Conservation (phyloP, 108 stramenopile species). For the Skeletonema tropicum region DNA sequence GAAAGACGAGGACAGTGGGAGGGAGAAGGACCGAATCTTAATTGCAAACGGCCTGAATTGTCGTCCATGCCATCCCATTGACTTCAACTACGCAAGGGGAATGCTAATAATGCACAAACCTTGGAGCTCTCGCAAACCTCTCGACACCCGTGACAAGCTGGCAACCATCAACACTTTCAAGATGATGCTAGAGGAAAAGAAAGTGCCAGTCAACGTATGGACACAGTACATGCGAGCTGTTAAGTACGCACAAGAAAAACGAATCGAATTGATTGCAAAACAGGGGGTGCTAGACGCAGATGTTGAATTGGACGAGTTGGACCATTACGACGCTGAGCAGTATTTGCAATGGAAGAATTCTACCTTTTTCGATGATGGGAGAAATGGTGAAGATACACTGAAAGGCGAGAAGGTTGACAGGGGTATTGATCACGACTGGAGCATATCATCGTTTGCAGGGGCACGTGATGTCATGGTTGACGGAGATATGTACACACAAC, state of each 20-base stretch:
- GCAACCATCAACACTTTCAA: constrained; percentile 7
- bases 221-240: background rate
- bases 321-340: background rate
- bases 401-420: too few species aligned
- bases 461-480: too few species aligned
- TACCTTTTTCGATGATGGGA: too few species aligned
- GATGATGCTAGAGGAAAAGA: background rate
- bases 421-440: too few species aligned
- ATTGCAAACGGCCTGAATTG: background rate
- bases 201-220: background rate
- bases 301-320: background rate
- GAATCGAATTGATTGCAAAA: background rate
- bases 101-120: constrained; percentile 25
- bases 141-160: constrained; percentile 1
- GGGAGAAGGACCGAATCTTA: constrained; percentile 1
- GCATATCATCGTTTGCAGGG: too few species aligned
- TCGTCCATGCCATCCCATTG: constrained; percentile 5
- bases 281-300: background rate
- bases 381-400: too few species aligned
- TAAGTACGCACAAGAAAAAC: background rate
- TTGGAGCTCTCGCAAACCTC: background rate
- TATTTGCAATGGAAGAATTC: too few species aligned
- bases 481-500: too few species aligned
- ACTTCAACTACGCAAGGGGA: constrained; percentile 16
- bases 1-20: background rate